Conservation (phyloP, 2,329 filamentous ascomycete genomes). For the Colletotrichum sp. region DNA sequence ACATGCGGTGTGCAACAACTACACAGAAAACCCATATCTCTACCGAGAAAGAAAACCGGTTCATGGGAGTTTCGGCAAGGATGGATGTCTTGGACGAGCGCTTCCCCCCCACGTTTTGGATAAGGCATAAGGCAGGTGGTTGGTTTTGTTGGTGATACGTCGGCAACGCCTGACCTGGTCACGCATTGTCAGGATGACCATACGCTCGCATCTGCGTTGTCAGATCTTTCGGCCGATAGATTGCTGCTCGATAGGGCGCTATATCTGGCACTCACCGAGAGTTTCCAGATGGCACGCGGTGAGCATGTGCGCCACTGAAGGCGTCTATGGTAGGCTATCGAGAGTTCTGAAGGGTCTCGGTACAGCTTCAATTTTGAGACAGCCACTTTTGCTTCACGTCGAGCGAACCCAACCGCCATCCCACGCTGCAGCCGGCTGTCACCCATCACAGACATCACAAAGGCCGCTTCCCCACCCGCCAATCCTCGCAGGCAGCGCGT, state of each 20-base stretch:
- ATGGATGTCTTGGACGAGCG: background rate
- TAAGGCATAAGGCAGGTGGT: background rate
- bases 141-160: background rate
- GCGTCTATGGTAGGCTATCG: background rate
- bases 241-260: background rate
- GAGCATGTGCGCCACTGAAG: background rate
- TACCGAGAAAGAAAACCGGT: background rate
- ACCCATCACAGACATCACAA: background rate
- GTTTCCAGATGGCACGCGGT: background rate
- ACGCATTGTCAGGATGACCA: background rate
- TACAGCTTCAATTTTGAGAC: background rate
- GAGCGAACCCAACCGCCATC: background rate
- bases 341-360: background rate
- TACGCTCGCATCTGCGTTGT: background rate
- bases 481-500: background rate
- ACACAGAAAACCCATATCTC: background rate
- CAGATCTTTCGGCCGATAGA: background rate
- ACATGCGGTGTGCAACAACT: background rate
- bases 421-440: background rate
- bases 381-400: background rate
- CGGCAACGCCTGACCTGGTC: background rate
- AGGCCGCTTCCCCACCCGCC: background rate
- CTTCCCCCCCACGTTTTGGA: background rate
- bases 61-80: background rate
- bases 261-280: background rate